A percentile compares a stretch with the other conserved stretches of the same genome.
Conservation (phyloP, 2,329 filamentous ascomycete species). For the Xylariaceae sp. region DNA sequence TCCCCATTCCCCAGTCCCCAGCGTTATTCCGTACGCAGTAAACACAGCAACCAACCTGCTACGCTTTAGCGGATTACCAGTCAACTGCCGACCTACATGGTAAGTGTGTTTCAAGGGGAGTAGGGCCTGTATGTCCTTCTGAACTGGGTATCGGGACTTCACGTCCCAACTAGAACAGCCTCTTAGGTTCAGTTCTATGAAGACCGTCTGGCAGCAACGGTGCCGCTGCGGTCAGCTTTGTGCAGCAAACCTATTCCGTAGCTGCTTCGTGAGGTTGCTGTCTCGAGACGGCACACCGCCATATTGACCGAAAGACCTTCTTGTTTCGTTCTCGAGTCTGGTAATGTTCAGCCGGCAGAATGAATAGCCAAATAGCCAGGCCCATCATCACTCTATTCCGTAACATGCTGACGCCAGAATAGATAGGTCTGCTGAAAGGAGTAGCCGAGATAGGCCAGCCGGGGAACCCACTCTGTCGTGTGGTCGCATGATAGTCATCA, state of each 20-base stretch:
- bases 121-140: not conserved
- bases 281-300: not conserved
- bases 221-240: not conserved
- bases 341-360: not conserved
- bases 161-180: not conserved
- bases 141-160: not conserved
- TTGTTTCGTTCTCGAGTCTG: not conserved
- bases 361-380: not conserved
- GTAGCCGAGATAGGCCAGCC: not conserved
- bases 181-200: not conserved
- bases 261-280: not conserved
- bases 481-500: not conserved
- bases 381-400: not conserved
- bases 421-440: not conserved
- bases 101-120: not conserved
- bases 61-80: not conserved
- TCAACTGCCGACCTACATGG: not conserved
- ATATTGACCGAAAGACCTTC: not conserved
- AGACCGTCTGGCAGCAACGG: not conserved
- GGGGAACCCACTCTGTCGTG: not conserved
- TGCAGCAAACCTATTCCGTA: not conserved
- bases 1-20: not conserved
- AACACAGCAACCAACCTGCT: not conserved
- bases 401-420: not conserved
- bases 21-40: not conserved